These are phyloP conservation scores for Botryotinia convoluta DNA, from an alignment of 2,329 filamentous ascomycete species.

Conservation along the genomic window DNA sequence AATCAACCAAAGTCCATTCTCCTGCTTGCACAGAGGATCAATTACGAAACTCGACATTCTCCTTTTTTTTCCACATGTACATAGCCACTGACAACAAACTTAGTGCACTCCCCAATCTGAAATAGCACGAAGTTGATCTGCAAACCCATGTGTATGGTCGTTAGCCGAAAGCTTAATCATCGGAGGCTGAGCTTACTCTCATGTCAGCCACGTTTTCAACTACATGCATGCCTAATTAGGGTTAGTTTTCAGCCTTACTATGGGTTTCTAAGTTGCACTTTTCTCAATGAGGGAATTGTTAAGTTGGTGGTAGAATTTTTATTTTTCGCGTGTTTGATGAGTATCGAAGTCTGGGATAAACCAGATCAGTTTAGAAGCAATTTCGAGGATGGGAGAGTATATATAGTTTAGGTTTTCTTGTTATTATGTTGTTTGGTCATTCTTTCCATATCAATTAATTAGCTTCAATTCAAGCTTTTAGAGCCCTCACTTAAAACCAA, in stretches of 20 bases:
- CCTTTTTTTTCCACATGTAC: background rate
- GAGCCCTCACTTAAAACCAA: background rate
- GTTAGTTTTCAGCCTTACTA: background rate
- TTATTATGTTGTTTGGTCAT: background rate
- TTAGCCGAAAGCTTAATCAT: background rate
- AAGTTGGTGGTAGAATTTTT: background rate
- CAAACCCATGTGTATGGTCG: background rate
- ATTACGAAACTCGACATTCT: background rate
- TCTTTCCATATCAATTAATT: background rate
- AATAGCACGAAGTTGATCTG: background rate
- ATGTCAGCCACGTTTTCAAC: conserved; percentile 13
- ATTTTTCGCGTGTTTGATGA: background rate
- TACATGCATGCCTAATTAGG: background rate
- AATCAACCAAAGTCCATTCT: background rate
- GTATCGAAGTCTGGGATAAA: background rate
- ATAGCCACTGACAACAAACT: background rate
- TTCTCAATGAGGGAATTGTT: background rate
- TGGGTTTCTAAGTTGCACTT: background rate
- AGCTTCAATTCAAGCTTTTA: background rate
- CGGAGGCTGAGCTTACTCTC: conserved; percentile 4
- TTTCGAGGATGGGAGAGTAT: background rate
- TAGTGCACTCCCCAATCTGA: background rate
- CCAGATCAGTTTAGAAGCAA: background rate
- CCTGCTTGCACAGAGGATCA: background rate
- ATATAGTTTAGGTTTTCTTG: background rate